Base-by-base conservation (phyloP, 2,329 filamentous ascomycete genomes). In the Verticillium nonalfalfae region DNA sequence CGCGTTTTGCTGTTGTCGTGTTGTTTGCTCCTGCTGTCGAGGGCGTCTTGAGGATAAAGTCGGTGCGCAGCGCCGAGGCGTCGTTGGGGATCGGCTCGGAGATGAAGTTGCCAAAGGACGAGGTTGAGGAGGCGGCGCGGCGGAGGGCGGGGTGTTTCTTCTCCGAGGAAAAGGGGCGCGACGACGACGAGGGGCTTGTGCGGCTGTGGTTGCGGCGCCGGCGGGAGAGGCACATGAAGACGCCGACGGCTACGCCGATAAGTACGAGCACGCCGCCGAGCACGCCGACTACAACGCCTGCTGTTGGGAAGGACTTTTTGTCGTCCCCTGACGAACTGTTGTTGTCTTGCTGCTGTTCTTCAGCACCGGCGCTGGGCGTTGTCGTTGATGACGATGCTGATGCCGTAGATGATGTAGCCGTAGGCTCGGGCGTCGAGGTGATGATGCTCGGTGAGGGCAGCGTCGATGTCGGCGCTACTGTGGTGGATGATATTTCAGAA, bases 31-130 rank as follows among this genome's bases (percentile, higher is more conserved):
- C 66, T 10, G 31, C 14, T 26, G 39, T 52, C 31, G 15, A 45
- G 35, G 68, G 68, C 59, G 65, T 65, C 67, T 77, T 78, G 68
- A 78, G 80, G 50, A 81, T 79, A 66, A 86, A 86, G 67, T 86
- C 84, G 40, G 77, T 79, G 59, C 83, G 79, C 62, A 80, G 74
- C 40, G 72, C 72, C 57, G 72, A 71, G 66, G 76, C 73, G 26
- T 73, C 67, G 60, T 74, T 70, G 56, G 82, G 74, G 61, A 88
- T 78, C 62, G 87, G 78, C 67, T 87, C 80, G 64, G 82, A 86
- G 66, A 87, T 81, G 56, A 83, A 78, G 67, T 81, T 81, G 63
- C 78, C 75, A 60, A 79, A 81, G 4, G 74, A 76, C 33, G 76
- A 76, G 6, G 72, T 72, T 0, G 72, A 74, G 11, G 66, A 69